Base-by-base conservation (phyloP, 164 flowering plant species). In the Macadamia integrifolia region DNA sequence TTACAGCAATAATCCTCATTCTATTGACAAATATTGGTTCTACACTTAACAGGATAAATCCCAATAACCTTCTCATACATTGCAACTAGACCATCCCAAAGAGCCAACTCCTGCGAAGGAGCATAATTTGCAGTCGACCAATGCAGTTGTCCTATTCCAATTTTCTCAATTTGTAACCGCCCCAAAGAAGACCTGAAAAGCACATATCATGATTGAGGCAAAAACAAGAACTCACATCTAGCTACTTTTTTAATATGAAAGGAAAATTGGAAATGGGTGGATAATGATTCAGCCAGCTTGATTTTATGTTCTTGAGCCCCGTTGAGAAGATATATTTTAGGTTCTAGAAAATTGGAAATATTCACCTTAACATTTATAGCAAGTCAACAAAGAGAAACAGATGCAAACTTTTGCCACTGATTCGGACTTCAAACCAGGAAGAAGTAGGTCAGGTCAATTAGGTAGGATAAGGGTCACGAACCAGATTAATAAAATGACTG, bases 81-180 rank as follows among this genome's bases (percentile, higher is more conserved):
- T 85, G 97, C 96, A 70, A 90, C 98, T 78, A 93, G 85, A 70
- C 98, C 98, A 82, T 87, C 92, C 98, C 98, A 93, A 48, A 91
- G 94, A 70, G 96, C 96, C 63, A 63, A 75, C 76, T 91, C 98
- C 74, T 91, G 97, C 18, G 84, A 71, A 68, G 97, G 98, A 64
- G 96, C 96, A 80, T 93, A 93, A 70, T 93, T 93, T 72, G 97
- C 93, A 12, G 97, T 91, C 43, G 98, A 93, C 98, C 98, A 93
- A 66, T 93, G 97, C 73, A 93, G 57, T 72, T 93, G 98, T 29
- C 94, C 98, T 53, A 93, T 87, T 58, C 98, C 98, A 23, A 93
- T 85, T 76, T 88, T 84, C 52, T 88, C 89, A 67, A 93, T 78
- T 77, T 87, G 86, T 80, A 93, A 58, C 59, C 98, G 81, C 66